These are phyloP conservation scores for Funneliformis geosporum DNA, from an alignment of 192 early-diverging fungal species.

Conservation along the genomic window DNA sequence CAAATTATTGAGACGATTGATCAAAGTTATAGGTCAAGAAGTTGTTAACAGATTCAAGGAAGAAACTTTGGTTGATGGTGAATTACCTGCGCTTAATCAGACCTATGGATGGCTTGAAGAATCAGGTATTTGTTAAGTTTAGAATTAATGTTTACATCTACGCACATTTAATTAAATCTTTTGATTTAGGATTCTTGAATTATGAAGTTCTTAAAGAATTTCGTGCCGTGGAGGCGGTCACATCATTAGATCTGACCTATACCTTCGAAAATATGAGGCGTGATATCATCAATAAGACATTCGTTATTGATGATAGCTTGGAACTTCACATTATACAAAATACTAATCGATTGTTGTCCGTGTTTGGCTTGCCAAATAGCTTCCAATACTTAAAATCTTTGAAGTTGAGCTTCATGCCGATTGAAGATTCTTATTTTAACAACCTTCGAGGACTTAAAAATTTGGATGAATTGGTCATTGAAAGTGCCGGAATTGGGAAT, in stretches of 20 bases:
- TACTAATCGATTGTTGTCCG: neutral
- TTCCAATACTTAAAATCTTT: neutral
- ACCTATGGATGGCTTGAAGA: conserved; percentile 12
- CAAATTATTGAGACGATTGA: neutral
- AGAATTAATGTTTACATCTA: neutral
- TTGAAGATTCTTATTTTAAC: conserved; percentile 9
- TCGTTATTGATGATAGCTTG: neutral
- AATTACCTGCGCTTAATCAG: neutral
- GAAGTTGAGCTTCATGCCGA: neutral
- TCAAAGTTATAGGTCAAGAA: neutral
- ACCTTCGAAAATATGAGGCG: neutral
- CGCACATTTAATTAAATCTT: neutral
- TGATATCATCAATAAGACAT: neutral
- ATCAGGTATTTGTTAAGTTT: neutral
- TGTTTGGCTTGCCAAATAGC: neutral
- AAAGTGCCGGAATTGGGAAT: neutral
- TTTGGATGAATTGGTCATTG: conserved; percentile 9
- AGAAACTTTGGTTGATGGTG: neutral
- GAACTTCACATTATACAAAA: neutral
- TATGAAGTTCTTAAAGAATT: conserved; percentile 19
- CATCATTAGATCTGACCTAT: neutral
- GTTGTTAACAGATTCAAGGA: neutral
- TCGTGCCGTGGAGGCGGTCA: neutral
- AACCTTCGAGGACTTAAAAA: neutral
- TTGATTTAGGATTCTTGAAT: neutral